These are phyloP conservation scores for Eucalyptus polybractea DNA, from an alignment of 345 rosid genomes.

Conservation along the genomic window DNA sequence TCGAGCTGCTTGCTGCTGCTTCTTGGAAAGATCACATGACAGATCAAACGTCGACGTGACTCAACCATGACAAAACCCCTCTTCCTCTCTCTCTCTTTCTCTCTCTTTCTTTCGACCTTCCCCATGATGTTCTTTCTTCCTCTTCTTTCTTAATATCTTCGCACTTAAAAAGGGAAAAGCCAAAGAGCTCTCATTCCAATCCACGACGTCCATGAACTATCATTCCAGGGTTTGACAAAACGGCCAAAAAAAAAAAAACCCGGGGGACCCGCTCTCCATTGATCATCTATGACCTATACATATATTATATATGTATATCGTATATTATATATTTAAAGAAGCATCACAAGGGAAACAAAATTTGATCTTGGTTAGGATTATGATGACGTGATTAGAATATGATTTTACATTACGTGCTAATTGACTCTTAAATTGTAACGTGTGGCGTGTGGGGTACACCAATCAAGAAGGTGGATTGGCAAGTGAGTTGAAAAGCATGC, in stretches of 20 bases:
- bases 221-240: not conserved
- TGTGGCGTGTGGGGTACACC: not conserved
- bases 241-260: not conserved
- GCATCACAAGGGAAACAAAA: not conserved
- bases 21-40: not conserved
- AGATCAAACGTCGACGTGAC: slow-evolving; percentile 39
- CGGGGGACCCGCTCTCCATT: not conserved
- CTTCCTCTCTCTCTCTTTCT: not conserved
- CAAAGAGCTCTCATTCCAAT: not conserved
- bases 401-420: not conserved
- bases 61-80: slow-evolving; percentile 23
- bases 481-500: not conserved
- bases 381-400: not conserved
- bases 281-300: not conserved
- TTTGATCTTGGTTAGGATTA: not conserved
- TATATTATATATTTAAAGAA: not conserved
- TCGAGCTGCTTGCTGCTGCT: not conserved
- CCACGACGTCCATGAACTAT: not conserved
- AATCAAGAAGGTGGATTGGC: not conserved
- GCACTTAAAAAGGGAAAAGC: not conserved
- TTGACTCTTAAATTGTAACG: not conserved
- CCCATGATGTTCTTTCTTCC: not conserved
- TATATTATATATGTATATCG: too few species aligned
- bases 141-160: not conserved
- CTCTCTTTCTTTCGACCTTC: not conserved